Evolutionary conservation across 1,284 basidiomycete genomes (phyloP).

Genomic region (Termitomyces sp.): DNA sequence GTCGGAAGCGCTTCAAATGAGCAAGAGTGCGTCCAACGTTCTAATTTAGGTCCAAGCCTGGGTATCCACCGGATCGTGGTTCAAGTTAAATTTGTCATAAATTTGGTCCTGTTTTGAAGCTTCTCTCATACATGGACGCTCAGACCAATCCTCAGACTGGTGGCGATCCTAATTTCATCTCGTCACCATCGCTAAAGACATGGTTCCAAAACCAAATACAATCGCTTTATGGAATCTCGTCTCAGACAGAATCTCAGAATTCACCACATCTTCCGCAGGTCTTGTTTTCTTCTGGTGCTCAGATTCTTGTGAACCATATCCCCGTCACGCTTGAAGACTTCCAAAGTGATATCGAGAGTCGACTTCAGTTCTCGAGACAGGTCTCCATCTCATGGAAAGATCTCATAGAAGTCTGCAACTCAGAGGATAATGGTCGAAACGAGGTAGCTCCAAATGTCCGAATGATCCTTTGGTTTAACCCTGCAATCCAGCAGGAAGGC

Average conservation of each 20-base stretch:
- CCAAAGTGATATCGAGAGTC: constrained; percentile 20
- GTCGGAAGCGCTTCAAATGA: neutral
- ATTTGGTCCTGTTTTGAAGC: neutral
- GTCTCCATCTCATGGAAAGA: constrained; percentile 32
- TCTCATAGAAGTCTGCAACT: constrained; percentile 25
- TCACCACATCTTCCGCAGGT: neutral
- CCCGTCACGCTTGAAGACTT: constrained; percentile 26
- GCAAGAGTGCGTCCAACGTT: no score
- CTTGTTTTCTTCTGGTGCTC: constrained; percentile 29
- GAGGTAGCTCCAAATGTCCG: constrained; percentile 3
- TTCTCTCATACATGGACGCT: neutral
- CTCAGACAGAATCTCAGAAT: neutral
- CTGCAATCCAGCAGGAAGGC: constrained; percentile 21
- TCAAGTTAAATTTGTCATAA: neutral
- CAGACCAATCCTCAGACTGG: neutral
- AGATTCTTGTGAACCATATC: constrained; percentile 31
- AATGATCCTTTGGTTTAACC: neutral
- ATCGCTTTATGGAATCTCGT: neutral
- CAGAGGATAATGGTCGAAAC: constrained; percentile 12
- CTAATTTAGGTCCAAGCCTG: no score
- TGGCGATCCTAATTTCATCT: no score
- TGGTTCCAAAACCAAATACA: constrained; percentile 8
- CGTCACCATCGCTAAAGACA: constrained; percentile 14
- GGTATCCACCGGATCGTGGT: no score
- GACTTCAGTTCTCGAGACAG: constrained; percentile 17